phyloP scores from a whole-genome alignment of 176 grass and related monocot species.

The Thinopyrum elongatum region DNA sequence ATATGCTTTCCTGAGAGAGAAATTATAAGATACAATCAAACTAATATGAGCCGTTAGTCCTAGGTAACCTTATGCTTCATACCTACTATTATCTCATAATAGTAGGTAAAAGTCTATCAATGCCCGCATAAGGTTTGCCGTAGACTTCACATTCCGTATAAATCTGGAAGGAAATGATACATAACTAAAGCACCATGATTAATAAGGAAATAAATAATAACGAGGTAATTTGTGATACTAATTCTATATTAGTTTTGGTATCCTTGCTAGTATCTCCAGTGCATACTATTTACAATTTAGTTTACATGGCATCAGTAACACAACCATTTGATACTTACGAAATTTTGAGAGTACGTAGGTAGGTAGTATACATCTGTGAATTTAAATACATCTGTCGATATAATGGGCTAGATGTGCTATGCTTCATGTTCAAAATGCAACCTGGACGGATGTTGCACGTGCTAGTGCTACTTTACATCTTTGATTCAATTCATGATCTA shows the following conservation, averaged over 20 bases:
- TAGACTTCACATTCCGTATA: background rate
- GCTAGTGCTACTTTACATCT: background rate
- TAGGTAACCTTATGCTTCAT: background rate
- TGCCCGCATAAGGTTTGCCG: background rate
- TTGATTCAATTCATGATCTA: background rate
- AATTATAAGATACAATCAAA: background rate
- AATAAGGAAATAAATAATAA: background rate
- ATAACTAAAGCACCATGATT: background rate
- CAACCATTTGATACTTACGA: background rate
- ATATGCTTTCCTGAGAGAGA: conserved; percentile 14
- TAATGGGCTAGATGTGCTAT: background rate
- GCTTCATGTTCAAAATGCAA: background rate
- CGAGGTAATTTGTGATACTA: background rate
- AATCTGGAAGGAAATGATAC: too few relatives aligned
- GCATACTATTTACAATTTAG: background rate
- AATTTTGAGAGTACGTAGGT: background rate
- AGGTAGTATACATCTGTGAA: background rate
- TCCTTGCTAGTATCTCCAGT: background rate
- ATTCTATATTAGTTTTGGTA: background rate
- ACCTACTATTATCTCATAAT: background rate
- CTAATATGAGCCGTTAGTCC: background rate
- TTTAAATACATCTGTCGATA: background rate
- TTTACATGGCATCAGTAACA: background rate
- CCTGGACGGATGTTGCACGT: background rate
- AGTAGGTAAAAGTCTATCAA: too few relatives aligned